phyloP scores from a whole-genome alignment of 495 filamentous ascomycete genomes.

The Xylaria palmicola region DNA sequence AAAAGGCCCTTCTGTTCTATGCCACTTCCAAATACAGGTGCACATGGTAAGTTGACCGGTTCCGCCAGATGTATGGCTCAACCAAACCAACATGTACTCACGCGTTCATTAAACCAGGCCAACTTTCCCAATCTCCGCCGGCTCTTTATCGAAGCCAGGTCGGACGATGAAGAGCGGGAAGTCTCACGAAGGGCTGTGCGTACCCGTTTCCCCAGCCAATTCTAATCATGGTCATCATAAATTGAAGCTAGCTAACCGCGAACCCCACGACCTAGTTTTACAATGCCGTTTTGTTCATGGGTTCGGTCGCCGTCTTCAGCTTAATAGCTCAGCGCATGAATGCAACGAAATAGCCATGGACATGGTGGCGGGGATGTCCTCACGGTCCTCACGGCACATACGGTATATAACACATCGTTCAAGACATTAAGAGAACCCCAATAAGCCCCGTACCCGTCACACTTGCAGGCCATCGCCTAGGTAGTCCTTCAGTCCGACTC shows the following conservation, averaged over 20 bases:
- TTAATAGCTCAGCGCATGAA: constrained; percentile 74
- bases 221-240: background rate
- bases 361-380: too few species aligned
- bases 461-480: background rate
- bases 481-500: constrained; percentile 41
- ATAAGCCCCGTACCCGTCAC: background rate
- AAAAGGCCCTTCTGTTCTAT: too few species aligned
- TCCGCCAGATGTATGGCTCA: too few species aligned
- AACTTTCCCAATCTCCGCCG: constrained; percentile 93
- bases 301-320: constrained; percentile 90
- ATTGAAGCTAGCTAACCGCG: background rate
- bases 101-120: constrained; percentile 46
- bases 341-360: constrained; percentile 40
- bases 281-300: constrained; percentile 93
- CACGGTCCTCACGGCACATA: too few species aligned
- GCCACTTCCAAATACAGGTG: background rate
- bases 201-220: constrained; percentile 7
- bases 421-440: too few species aligned
- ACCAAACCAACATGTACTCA: background rate
- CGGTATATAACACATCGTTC: too few species aligned
- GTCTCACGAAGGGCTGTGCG: constrained; percentile 90
- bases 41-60: constrained; percentile 25
- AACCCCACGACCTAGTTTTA: constrained; percentile 68
- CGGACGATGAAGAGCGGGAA: constrained; percentile 90
- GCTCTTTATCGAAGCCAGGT: constrained; percentile 92